Evolutionary conservation across 148 eudicot species (phyloP), one percentile per base, ranked within the genome.

Genomic region (Cornus florida): DNA sequence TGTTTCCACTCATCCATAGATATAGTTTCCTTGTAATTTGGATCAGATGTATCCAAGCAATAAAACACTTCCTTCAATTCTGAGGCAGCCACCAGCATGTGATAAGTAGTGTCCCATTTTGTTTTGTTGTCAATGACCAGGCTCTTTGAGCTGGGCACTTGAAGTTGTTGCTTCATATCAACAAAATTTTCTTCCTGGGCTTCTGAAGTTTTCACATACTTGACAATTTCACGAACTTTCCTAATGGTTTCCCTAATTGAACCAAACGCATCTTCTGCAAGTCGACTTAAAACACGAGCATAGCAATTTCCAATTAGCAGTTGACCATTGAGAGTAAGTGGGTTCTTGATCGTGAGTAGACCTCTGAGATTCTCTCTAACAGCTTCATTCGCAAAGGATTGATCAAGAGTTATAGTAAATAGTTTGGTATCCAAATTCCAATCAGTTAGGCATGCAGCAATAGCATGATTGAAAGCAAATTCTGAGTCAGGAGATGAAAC

Each of bases 41-140:
- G 81, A 85, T 92, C 99, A 31, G 78, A 82, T 17, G 92, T 79
- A 78, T 88, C 94, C 50, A 94, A 85, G 71, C 90, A 87, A 72
- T 82, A 84, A 78, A 94, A 92, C 3, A 92, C 92, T 84, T 94
- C 89, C 84, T 92, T 90, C 19, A 90, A 53, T 76, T 92, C 91
- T 24, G 77, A 87, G 20, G 96, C 98, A 56, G 91, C 86, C 82
- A 89, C 84, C 75, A 97, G 82, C 99, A 97, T 94, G 23, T 87
- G 85, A 82, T 86, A 94, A 77, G 98, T 97, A 16, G 96, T 89
- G 83, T 91, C 87, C 98, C 98, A 97, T 81, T 83, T 88, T 23
- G 75, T 78, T 72, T 71, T 75, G 78, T 92, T 85, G 81, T 97
- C 99, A 74, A 91, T 67, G 73, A 81, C 85, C 76, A 97, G 74